Conservation (phyloP, 495 filamentous ascomycete species). For the Hyaloscypha hepaticicola region DNA sequence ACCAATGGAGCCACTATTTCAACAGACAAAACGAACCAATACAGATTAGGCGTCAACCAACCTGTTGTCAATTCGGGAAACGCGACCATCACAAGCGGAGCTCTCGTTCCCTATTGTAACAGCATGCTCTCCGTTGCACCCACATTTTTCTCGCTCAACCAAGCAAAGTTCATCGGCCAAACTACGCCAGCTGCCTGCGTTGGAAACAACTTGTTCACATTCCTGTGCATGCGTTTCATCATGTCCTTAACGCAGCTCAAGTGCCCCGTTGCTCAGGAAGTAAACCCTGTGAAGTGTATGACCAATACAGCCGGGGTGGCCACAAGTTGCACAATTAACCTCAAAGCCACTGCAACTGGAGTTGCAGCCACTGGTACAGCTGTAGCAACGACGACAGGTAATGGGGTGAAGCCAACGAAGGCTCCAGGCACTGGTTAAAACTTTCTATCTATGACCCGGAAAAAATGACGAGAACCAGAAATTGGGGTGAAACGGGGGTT, state of each 20-base stretch:
- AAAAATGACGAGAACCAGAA: too few species aligned
- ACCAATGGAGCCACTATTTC: not conserved
- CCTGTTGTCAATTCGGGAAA: not conserved
- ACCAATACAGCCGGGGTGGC: not conserved
- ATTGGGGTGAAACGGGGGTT: too few species aligned
- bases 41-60: constrained; percentile 10
- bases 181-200: constrained; percentile 4
- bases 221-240: constrained; percentile 8
- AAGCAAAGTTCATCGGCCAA: constrained; percentile 3
- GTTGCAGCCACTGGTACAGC: not conserved
- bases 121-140: constrained; percentile 10
- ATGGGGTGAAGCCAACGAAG: too few species aligned
- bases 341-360: not conserved
- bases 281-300: not conserved
- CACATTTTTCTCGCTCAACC: not conserved
- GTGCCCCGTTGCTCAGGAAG: constrained; percentile 6
- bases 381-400: not conserved
- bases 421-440: too few species aligned
- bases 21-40: constrained; percentile 6
- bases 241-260: constrained; percentile 9
- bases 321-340: not conserved
- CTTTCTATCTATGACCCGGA: too few species aligned
- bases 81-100: not conserved
- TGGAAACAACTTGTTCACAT: constrained; percentile 14
- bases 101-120: constrained; percentile 7